Base-by-base conservation (phyloP, 148 eudicot genomes). In the Euryodendron excelsum region DNA sequence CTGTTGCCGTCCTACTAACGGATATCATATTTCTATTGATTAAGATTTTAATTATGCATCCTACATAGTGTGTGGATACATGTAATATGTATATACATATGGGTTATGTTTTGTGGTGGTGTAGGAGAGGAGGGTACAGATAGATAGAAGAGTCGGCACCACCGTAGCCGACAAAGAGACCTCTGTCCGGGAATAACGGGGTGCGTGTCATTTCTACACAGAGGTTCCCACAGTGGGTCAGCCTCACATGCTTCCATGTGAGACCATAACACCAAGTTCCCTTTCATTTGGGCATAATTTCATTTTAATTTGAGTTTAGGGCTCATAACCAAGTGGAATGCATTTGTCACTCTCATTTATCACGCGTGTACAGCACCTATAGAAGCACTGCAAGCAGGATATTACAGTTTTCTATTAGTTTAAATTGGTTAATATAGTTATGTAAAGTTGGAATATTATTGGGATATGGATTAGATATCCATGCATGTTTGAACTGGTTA, bases 161-260 rank as follows among this genome's bases (percentile, higher is more conserved):
- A n/a, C n/a, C n/a, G n/a, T n/a, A n/a, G n/a, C 87, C 88, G 91
- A 87, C 95, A 91, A 68, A 64, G 84, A 77, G 78, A 86, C 91
- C 90, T 86, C 60, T 84, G 84, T 83, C 86, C 94, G 92, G 82
- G 61, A 82, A 84, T 82, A 79, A 91, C 89, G 92, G 92, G 82
- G 82, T 89, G 80, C 75, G 76, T 86, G 80, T 88, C 89, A 80
- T 60, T 82, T 84, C 85, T 80, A 31, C 82, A 81, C 86, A 81
- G 82, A n/a, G 36, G 73, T 74, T 80, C 80, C 84, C 80, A 61
- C 80, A 11, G 82, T 87, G 90, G 91, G 87, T 77, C 90, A 74
- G 67, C 88, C 87, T 84, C 91, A 91, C 92, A 89, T 91, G 95
- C 92, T 69, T 28, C 89, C 92, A 91, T 91, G 92, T 89, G 92